These are phyloP conservation scores for Copromyces sp. DNA, from an alignment of 495 filamentous ascomycete genomes.

Conservation along the genomic window DNA sequence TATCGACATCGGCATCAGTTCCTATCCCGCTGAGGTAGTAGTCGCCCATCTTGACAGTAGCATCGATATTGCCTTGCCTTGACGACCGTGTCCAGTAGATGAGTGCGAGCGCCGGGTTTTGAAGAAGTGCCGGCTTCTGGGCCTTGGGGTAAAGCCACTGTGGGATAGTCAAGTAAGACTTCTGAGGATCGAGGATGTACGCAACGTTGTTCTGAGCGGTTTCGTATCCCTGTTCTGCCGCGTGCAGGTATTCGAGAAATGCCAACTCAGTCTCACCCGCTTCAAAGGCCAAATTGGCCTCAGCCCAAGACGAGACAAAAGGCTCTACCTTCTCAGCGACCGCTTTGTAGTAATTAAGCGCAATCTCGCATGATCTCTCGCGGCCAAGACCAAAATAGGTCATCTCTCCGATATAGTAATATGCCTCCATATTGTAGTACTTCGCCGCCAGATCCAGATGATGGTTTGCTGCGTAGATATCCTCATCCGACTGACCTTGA, in stretches of 20 bases:
- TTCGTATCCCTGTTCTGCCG: constrained; percentile 95
- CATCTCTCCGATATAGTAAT: constrained; percentile 91
- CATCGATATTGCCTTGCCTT: constrained; percentile 87
- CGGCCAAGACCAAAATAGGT: constrained; percentile 70
- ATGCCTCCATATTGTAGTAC: constrained; percentile 82
- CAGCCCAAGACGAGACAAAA: constrained; percentile 72
- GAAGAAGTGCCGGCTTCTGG: constrained; percentile 42
- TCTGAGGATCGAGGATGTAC: constrained; percentile 75
- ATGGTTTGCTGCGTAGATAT: constrained; percentile 53
- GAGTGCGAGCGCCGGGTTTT: constrained; percentile 68
- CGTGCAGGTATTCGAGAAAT: constrained; percentile 76
- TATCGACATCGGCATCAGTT: constrained; percentile 62
- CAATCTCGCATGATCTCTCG: constrained; percentile 69
- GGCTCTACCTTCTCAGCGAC: constrained; percentile 84
- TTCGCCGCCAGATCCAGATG: constrained; percentile 92
- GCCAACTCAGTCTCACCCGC: constrained; percentile 79
- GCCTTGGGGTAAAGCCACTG: constrained; percentile 25
- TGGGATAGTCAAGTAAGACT: constrained; percentile 37
- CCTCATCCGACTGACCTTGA: constrained; percentile 59
- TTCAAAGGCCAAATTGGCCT: constrained; percentile 78
- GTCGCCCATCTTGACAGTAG: constrained; percentile 95
- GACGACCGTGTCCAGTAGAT: constrained; percentile 96
- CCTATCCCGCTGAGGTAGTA: constrained; percentile 83
- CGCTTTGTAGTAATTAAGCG: constrained; percentile 86
- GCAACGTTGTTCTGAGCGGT: constrained; percentile 89